Base-by-base conservation (phyloP, 129 eudicot genomes). In the Sambucus nigra region DNA sequence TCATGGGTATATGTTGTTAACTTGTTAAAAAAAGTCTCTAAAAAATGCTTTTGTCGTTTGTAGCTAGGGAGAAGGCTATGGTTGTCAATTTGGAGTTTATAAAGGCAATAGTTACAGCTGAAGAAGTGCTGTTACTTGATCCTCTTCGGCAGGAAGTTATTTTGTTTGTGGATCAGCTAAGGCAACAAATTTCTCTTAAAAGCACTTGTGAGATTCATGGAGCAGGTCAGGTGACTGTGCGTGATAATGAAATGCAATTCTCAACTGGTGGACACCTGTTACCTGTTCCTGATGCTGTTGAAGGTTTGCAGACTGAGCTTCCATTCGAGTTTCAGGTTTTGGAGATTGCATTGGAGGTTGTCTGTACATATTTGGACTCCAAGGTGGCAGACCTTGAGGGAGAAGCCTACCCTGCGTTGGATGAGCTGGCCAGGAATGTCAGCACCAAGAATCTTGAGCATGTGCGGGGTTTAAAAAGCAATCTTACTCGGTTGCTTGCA, bases 11-110 rank as follows among this genome's bases (percentile, higher is more conserved):
- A 25, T 53, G 14, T 50, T 25, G 32, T 33, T 19, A 24, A 20
- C 22, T 19, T 46, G 25, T 24, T 40, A 16, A 31, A 41, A 12
- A 18, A 4, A 49, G 25, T 6, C 50, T 11, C 12, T 38, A n/a
- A 2, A 4, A 23, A 23, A 25, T 32, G 3, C 53, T 65, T 31
- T 38, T 42, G 21, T 35, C 13, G 14, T 47, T 68, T 42, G 69
- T 87, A 86, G 99, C 99, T 21, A 77, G 99, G 70, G 99, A 92
- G 73, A 92, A 65, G 70, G 99, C 99, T 23, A 86, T 92, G 87
- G 82, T 92, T 73, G 94, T 92, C 57, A 92, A 92, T 65, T 64
- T 92, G 80, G 96, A 92, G 80, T 73, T 77, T 55, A 83, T 92
- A 54, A 86, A 89, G 67, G 99, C 99, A 14, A 82, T 92, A 60